A percentile compares a stretch with the other conserved stretches of the same genome.
Conservation (phyloP, 345 rosid genomes). For the Hirschfeldia incana region DNA sequence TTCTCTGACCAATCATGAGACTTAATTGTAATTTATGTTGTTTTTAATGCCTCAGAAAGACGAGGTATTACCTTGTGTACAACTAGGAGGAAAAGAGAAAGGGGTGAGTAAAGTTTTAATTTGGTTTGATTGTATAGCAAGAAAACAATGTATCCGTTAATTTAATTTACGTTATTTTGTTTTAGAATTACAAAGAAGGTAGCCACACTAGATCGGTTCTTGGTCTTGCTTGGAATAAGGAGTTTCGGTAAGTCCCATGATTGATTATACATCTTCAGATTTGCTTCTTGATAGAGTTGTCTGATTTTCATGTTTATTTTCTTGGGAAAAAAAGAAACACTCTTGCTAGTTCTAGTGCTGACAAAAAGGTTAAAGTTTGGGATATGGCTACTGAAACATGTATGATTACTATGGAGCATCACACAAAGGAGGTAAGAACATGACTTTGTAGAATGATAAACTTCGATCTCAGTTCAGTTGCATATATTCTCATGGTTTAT, state of each 20-base stretch:
- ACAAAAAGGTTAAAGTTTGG: slow-evolving; percentile 84
- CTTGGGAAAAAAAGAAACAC: slow-evolving; percentile 56
- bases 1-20: slow-evolving; percentile 2
- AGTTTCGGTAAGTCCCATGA: slow-evolving; percentile 57
- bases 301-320: background rate
- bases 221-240: slow-evolving; percentile 98
- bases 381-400: slow-evolving; percentile 78
- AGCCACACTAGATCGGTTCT: slow-evolving; percentile 90
- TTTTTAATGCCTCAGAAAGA: slow-evolving; percentile 55
- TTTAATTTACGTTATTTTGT: slow-evolving; percentile 2
- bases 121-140: background rate
- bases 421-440: slow-evolving; percentile 68
- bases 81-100: slow-evolving; percentile 62
- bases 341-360: slow-evolving; percentile 92
- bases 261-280: background rate
- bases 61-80: slow-evolving; percentile 74
- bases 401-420: slow-evolving; percentile 77
- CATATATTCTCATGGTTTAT: slow-evolving; percentile 5
- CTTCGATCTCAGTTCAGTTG: background rate
- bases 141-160: background rate
- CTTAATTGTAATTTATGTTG: slow-evolving; percentile 10
- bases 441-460: background rate
- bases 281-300: background rate
- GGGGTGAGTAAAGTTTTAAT: slow-evolving; percentile 38
- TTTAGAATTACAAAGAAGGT: slow-evolving; percentile 68